Evolutionary conservation across 73 alveolate genomes (phyloP).

Genomic region (Paramecium octaurelia): DNA sequence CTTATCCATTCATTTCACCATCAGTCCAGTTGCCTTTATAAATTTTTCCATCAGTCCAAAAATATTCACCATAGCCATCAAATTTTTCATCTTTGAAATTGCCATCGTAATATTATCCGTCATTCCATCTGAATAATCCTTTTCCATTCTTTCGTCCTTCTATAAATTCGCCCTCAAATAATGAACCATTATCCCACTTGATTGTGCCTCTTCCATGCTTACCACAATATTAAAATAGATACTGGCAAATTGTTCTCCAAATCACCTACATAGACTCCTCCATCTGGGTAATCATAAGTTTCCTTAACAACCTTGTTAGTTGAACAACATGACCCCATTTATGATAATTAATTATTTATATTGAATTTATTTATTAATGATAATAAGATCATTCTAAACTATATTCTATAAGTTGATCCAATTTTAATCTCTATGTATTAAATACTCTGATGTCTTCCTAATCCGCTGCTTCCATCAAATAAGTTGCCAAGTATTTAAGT

Average conservation of each 20-base stretch:
- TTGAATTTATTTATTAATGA: background rate
- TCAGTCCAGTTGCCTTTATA: constrained; percentile 56
- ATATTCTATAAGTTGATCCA: constrained; percentile 43
- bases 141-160: constrained; percentile 66
- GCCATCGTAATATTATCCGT: constrained; percentile 49
- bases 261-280: constrained; percentile 48
- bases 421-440: constrained; percentile 47
- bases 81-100: constrained; percentile 43
- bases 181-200: constrained; percentile 75
- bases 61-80: constrained; percentile 57
- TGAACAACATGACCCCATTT: constrained; percentile 16
- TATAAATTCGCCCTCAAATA: constrained; percentile 74
- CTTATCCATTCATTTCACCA: constrained; percentile 51
- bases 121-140: constrained; percentile 56
- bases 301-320: constrained; percentile 57
- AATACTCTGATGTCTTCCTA: constrained; percentile 59
- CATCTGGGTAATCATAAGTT: constrained; percentile 63
- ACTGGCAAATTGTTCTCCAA: constrained; percentile 1
- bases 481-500: constrained; percentile 73
- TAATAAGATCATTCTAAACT: constrained; percentile 41
- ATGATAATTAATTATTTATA: background rate
- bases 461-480: constrained; percentile 64
- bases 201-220: constrained; percentile 70
- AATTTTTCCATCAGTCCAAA: constrained; percentile 77
- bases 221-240: background rate